A percentile compares a stretch with the other conserved stretches of the same genome.
Evolutionary conservation across 805 yeast species (phyloP).

Genomic region (Zygotorulaspora chibaensis): DNA sequence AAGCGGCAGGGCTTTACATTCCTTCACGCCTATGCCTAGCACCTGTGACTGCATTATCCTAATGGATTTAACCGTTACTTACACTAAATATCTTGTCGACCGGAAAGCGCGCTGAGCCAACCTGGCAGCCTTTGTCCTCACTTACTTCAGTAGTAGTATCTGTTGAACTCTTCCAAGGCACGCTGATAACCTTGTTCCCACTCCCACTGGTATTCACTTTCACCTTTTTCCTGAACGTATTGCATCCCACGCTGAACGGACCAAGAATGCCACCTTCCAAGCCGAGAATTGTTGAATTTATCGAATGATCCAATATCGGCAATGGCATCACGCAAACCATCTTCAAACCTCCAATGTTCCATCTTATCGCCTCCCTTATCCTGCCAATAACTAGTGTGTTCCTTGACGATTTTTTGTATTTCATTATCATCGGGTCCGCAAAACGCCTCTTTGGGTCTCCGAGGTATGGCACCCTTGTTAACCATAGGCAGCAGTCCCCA

Average conservation of each 20-base stretch:
- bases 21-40: too few species aligned
- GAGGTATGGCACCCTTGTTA: constrained; percentile 53
- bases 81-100: not conserved
- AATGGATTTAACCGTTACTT: too few species aligned
- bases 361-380: constrained; percentile 52
- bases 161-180: constrained; percentile 42
- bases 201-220: constrained; percentile 67
- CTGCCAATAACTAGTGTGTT: constrained; percentile 69
- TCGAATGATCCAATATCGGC: constrained; percentile 67
- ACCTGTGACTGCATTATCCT: too few species aligned
- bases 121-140: too few species aligned
- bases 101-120: too few species aligned
- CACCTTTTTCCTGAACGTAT: constrained; percentile 55
- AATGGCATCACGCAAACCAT: constrained; percentile 77
- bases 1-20: too few species aligned
- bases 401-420: constrained; percentile 26
- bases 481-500: constrained; percentile 88
- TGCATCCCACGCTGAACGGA: constrained; percentile 54
- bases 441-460: constrained; percentile 19
- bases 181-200: constrained; percentile 82
- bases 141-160: constrained; percentile 40
- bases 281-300: constrained; percentile 57
- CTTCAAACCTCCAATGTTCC: constrained; percentile 78
- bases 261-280: constrained; percentile 78
- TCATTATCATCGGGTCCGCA: constrained; percentile 33